Conservation (phyloP, 495 filamentous ascomycete species). For the Hyaloscypha variabilis region DNA sequence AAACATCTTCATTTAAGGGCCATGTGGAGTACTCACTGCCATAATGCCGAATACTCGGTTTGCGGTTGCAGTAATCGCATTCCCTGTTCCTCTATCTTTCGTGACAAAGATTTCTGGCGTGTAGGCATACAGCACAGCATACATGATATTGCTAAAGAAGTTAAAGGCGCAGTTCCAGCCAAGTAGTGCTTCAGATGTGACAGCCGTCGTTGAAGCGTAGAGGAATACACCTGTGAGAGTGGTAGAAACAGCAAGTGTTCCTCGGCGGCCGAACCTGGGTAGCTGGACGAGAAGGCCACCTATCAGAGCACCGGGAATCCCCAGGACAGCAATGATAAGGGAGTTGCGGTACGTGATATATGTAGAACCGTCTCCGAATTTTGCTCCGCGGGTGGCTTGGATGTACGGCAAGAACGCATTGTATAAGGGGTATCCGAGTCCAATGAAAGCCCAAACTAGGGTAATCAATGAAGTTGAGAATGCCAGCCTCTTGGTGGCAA, state of each 20-base stretch:
- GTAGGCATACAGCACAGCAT: slow-evolving; percentile 79
- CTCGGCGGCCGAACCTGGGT: slow-evolving; percentile 68
- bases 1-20: no score
- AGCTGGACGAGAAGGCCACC: slow-evolving; percentile 72
- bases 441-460: slow-evolving; percentile 73
- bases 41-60: slow-evolving; percentile 81
- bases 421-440: slow-evolving; percentile 76
- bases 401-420: slow-evolving; percentile 83
- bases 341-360: slow-evolving; percentile 79
- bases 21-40: slow-evolving; percentile 46
- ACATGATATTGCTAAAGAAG: slow-evolving; percentile 76
- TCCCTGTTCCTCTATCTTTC: slow-evolving; percentile 78
- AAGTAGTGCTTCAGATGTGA: slow-evolving; percentile 60
- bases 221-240: slow-evolving; percentile 73
- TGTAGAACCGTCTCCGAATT: slow-evolving; percentile 74
- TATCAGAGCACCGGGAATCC: slow-evolving; percentile 75
- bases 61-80: slow-evolving; percentile 71
- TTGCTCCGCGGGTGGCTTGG: slow-evolving; percentile 65
- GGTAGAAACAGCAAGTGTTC: slow-evolving; percentile 65
- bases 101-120: slow-evolving; percentile 84
- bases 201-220: slow-evolving; percentile 69
- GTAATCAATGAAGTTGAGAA: slow-evolving; percentile 69
- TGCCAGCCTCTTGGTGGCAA: slow-evolving; percentile 64
- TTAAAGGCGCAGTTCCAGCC: slow-evolving; percentile 83
- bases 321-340: slow-evolving; percentile 71